Conservation (phyloP, 176 grass and related monocot genomes). For the Guadua angustifolia region DNA sequence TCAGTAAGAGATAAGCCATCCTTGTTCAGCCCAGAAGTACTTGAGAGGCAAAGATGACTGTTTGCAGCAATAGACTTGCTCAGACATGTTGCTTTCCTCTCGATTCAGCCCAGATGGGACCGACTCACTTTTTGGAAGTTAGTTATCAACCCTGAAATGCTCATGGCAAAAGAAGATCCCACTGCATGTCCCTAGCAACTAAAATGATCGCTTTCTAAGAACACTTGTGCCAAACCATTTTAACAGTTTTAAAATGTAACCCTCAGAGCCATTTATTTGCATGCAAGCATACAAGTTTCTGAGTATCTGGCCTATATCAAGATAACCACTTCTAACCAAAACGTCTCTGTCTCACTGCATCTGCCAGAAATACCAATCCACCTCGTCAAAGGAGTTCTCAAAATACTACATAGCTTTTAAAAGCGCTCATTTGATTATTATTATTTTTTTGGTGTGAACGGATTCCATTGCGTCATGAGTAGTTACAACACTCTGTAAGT, state of each 20-base stretch:
- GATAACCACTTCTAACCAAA: neutral
- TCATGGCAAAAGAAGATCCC: neutral
- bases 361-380: neutral
- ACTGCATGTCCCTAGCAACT: neutral
- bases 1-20: neutral
- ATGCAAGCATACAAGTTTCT: neutral
- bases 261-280: neutral
- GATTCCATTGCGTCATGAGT: neutral
- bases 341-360: neutral
- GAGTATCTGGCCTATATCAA: neutral
- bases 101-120: neutral
- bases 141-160: neutral
- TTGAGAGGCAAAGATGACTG: neutral
- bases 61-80: neutral
- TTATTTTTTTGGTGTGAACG: neutral
- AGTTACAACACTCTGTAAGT: neutral
- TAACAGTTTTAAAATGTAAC: neutral
- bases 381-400: neutral
- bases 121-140: neutral
- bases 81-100: neutral
- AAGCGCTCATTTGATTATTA: neutral
- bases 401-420: neutral
- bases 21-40: neutral
- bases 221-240: neutral
- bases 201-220: neutral